A percentile compares a stretch with the other conserved stretches of the same genome.
Conservation (phyloP, 2,329 filamentous ascomycete genomes). For the Escovopsis weberi region DNA sequence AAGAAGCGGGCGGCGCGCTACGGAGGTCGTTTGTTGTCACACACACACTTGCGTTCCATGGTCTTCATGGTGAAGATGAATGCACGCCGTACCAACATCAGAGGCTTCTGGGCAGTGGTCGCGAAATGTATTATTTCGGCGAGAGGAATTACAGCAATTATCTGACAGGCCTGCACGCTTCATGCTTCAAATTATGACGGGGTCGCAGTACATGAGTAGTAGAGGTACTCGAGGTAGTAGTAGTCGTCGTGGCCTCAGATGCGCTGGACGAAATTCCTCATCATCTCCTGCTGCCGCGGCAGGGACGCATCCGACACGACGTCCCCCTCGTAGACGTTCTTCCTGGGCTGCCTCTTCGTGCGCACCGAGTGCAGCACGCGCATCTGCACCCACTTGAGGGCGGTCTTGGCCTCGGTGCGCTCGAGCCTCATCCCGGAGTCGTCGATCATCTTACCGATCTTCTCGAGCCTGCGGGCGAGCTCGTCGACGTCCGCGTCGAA, state of each 20-base stretch:
- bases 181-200: no score
- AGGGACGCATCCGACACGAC: conserved; percentile 23
- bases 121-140: no score
- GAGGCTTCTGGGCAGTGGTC: no score
- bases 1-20: no score
- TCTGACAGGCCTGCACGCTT: no score
- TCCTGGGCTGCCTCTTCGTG: conserved; percentile 42
- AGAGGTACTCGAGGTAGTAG: background rate
- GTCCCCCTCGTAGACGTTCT: conserved; percentile 32
- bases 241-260: conserved; percentile 9
- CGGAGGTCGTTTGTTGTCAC: no score
- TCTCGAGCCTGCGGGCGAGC: conserved; percentile 44
- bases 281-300: conserved; percentile 33
- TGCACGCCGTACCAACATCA: no score
- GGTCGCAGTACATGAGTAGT: no score
- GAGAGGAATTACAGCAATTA: no score
- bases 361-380: conserved; percentile 58
- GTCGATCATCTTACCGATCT: conserved; percentile 47
- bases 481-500: conserved; percentile 63
- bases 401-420: conserved; percentile 62
- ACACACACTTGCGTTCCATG: no score
- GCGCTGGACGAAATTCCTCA: conserved; percentile 29
- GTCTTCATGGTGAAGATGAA: no score
- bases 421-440: conserved; percentile 60
- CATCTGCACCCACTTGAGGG: conserved; percentile 59